phyloP scores from a whole-genome alignment of 1,139 yeast genomes.

The Taiozyma sp. region DNA sequence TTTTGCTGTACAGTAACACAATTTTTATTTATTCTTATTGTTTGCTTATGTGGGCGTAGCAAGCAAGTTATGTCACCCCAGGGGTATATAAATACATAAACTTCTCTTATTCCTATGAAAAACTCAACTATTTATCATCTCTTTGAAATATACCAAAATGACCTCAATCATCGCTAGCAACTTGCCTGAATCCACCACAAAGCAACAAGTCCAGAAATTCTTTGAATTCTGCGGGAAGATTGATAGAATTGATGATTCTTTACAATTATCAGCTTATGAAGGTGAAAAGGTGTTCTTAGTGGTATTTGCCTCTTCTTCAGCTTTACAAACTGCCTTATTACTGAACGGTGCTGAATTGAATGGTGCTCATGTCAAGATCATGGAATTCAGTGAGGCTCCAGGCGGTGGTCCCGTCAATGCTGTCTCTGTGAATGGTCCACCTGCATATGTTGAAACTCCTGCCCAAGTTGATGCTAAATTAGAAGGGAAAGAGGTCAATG shows the following conservation, averaged over 20 bases:
- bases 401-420: constrained; percentile 7
- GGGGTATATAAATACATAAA: no score
- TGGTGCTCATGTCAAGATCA: constrained; percentile 48
- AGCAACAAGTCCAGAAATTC: constrained; percentile 59
- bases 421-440: constrained; percentile 20
- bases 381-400: constrained; percentile 30
- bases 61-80: background rate
- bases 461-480: constrained; percentile 12
- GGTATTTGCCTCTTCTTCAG: constrained; percentile 53
- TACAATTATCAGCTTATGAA: constrained; percentile 25
- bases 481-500: constrained; percentile 3
- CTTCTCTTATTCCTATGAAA: no score
- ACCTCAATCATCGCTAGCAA: constrained; percentile 48
- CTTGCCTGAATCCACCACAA: constrained; percentile 50
- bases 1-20: no score
- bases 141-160: constrained; percentile 1
- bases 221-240: constrained; percentile 79
- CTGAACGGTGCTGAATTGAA: constrained; percentile 73
- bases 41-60: background rate
- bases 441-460: constrained; percentile 18
- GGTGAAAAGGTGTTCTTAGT: constrained; percentile 35
- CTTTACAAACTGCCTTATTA: constrained; percentile 69
- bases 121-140: no score
- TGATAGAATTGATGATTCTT: constrained; percentile 33
- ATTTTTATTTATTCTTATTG: no score